Percentiles rank a stretch among this genome's conserved stretches.
Conservation (phyloP, 768 basidiomycete genomes). For the Suillus subluteus region DNA sequence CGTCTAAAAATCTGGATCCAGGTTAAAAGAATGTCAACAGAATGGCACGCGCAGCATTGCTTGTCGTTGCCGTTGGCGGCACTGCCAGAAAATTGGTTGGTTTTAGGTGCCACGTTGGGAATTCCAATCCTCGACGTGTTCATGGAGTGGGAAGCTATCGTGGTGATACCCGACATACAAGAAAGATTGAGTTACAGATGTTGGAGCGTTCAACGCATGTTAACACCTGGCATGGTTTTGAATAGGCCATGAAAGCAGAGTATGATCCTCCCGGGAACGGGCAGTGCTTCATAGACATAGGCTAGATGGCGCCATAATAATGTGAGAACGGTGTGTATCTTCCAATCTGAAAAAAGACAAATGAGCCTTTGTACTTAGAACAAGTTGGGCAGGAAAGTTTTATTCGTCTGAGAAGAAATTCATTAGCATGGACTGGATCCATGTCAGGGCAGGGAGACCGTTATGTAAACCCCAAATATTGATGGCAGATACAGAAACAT, state of each 20-base stretch:
- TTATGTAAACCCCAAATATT: neutral
- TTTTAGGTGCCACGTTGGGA: neutral
- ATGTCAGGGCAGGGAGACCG: neutral
- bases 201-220: neutral
- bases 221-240: neutral
- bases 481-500: neutral
- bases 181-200: conserved; percentile 4
- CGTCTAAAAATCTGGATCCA: conserved; percentile 1
- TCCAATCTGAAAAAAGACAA: neutral
- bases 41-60: neutral
- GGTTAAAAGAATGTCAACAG: neutral
- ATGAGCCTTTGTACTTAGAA: neutral
- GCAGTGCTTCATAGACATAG: neutral
- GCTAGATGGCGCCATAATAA: neutral
- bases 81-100: neutral
- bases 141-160: conserved; percentile 20
- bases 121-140: neutral
- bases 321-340: conserved; percentile 2
- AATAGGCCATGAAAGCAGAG: neutral
- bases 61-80: conserved; percentile 9
- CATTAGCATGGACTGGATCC: too few relatives aligned
- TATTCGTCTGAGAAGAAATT: conserved; percentile 4
- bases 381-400: neutral
- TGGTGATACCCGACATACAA: conserved; percentile 4
- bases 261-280: neutral